These are phyloP conservation scores for Leishmania mexicana DNA, from an alignment of 208 protist genomes.

Conservation along the genomic window DNA sequence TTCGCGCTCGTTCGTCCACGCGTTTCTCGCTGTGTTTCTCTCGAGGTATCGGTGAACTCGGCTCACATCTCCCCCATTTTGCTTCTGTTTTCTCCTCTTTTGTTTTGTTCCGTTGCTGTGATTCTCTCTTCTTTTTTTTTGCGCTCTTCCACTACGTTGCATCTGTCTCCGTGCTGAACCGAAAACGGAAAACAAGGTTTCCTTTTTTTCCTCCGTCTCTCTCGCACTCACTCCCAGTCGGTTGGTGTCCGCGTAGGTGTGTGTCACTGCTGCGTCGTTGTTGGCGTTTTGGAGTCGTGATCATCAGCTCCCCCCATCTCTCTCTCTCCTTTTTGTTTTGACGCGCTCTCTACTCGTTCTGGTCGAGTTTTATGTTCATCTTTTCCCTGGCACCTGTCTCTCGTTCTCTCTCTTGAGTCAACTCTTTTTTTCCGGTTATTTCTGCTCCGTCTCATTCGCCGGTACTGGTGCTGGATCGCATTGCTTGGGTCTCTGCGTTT, in stretches of 20 bases:
- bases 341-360: not conserved
- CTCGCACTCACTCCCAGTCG: not conserved
- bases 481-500: not conserved
- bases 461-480: not conserved
- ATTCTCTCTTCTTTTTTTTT: not conserved
- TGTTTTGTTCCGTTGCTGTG: not conserved
- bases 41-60: no score
- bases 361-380: not conserved
- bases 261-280: not conserved
- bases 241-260: not conserved
- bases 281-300: not conserved
- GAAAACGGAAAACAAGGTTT: not conserved
- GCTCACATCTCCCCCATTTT: not conserved
- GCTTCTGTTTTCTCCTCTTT: not conserved
- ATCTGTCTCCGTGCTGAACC: not conserved
- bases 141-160: not conserved
- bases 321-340: not conserved
- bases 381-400: not conserved
- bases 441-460: not conserved
- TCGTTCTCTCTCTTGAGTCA: not conserved
- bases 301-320: not conserved
- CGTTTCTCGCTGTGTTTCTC: no score
- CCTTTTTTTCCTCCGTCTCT: not conserved
- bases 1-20: no score
- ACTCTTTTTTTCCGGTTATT: no score